phyloP scores from a whole-genome alignment of 2,329 filamentous ascomycete species.

The Canariomyces notabilis region DNA sequence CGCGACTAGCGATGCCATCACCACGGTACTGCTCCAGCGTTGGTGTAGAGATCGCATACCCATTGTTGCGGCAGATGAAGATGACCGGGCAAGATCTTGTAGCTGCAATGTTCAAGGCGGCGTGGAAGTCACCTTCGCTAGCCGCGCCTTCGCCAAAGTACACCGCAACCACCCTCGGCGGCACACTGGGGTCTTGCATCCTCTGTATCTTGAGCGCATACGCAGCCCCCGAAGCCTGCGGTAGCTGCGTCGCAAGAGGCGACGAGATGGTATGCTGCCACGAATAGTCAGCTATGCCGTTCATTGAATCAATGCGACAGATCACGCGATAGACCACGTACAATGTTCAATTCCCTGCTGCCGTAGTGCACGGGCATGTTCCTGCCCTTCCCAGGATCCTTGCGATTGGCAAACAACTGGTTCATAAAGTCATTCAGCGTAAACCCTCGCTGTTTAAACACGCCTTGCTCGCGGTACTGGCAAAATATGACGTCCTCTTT shows the following conservation, averaged over 20 bases:
- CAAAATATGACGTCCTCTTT: slow-evolving; percentile 86
- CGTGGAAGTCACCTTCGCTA: slow-evolving; percentile 78
- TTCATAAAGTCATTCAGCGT: slow-evolving; percentile 87
- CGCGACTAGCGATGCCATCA: slow-evolving; percentile 73
- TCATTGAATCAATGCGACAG: neutral
- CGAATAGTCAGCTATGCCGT: slow-evolving; percentile 14
- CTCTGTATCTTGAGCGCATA: slow-evolving; percentile 74
- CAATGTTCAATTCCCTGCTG: slow-evolving; percentile 75
- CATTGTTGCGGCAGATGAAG: slow-evolving; percentile 80
- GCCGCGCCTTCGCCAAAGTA: slow-evolving; percentile 82
- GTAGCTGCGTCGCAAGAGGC: slow-evolving; percentile 72
- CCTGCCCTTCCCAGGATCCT: slow-evolving; percentile 74
- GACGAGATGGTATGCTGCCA: slow-evolving; percentile 68
- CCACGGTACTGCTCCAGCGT: slow-evolving; percentile 78
- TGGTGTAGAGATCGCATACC: slow-evolving; percentile 74
- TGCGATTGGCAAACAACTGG: slow-evolving; percentile 82
- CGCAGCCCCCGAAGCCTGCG: slow-evolving; percentile 71
- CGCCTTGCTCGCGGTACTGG: slow-evolving; percentile 90
- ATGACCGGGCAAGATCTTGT: slow-evolving; percentile 70
- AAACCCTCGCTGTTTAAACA: slow-evolving; percentile 86
- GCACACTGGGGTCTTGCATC: slow-evolving; percentile 55
- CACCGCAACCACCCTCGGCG: slow-evolving; percentile 61
- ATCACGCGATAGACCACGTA: slow-evolving; percentile 35
- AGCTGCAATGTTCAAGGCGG: slow-evolving; percentile 74
- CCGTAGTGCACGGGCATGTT: slow-evolving; percentile 99